Evolutionary conservation across 1,284 basidiomycete species (phyloP), one percentile per base, ranked within the genome.

Genomic region (Peniophora sp.): DNA sequence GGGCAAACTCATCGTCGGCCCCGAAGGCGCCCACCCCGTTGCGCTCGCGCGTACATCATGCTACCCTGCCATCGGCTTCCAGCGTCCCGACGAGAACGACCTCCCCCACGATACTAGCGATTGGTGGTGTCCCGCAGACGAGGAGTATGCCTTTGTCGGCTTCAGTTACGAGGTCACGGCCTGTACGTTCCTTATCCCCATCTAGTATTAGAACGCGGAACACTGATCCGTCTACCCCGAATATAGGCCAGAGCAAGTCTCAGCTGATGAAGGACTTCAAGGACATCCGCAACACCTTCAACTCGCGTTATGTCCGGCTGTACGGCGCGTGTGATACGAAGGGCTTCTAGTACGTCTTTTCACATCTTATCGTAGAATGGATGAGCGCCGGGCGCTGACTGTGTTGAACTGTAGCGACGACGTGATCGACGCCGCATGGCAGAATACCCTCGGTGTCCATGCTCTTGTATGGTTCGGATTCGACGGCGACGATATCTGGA

Each of bases 401-500:
- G n/a, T 45, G 5, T 38, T 52, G 3, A 49, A 39, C 39, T 46
- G 19, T 49, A 85, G 85, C 53, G 73, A 90, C 60, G 73, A 87
- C 56, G 64, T 89, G 47, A 71, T 91, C 20, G 72, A 83, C 34
- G 85, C 87, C 23, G 87, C 88, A 3, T 89, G 84, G 81, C 64
- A 70, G 14, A 79, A 80, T 43, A 73, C 77, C 3, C 64, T 90
- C 19, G 87, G 88, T 41, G 77, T 90, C 2, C 85, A 89, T 55
- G 81, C 83, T 22, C 67, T 89, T 16, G 78, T 89, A 52, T 90
- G 85, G 85, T 85, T 84, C 62, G 81, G 83, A 12, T 88, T 83
- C 55, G 69, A 81, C 54, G 74, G 73, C 6, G 65, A 65, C 49
- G 65, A 82, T 54, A 47, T 74, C 53, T 88, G 83, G 81, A 71